Evolutionary conservation across 129 eudicot species (phyloP), one percentile per base, ranked within the genome.

Genomic region (Chrysanthemum makinoi): DNA sequence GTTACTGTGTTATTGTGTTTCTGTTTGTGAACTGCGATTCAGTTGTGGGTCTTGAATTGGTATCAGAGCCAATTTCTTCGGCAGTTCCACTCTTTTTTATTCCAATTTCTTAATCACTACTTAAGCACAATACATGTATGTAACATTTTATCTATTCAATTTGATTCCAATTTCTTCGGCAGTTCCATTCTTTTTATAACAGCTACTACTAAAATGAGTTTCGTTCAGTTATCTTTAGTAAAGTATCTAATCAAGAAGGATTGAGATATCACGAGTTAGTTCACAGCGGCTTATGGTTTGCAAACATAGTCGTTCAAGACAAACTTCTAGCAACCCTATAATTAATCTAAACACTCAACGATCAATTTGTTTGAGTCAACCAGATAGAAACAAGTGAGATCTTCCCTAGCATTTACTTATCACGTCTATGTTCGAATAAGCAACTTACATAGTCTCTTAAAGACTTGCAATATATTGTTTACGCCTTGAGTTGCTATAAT

Each of bases 41-140:
- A n/a, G n/a, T n/a, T n/a, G n/a, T n/a, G n/a, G n/a, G n/a, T n/a
- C n/a, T n/a, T n/a, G n/a, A n/a, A n/a, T n/a, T n/a, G n/a, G n/a
- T n/a, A n/a, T n/a, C n/a, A n/a, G n/a, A n/a, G n/a, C n/a, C n/a
- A n/a, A n/a, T n/a, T n/a, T n/a, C n/a, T n/a, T n/a, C n/a, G n/a
- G n/a, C n/a, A n/a, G n/a, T n/a, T n/a, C n/a, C n/a, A n/a, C n/a
- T n/a, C n/a, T n/a, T n/a, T n/a, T n/a, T n/a, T n/a, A n/a, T n/a
- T n/a, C 5, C 91, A 88, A 73, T 79, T 88, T 86, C 56, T 61
- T 86, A 72, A 56, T 56, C 62, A 69, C 79, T 51, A 73, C 73
- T 64, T 76, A 77, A 68, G 71, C 82, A 48, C 64, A 62, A 18
- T 58, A 46, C 67, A 16, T 57, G 62, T 57, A 7, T 72, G 17